These are phyloP conservation scores for Cyberlindnera bimundalis DNA, from an alignment of 805 yeast genomes.

Conservation along the genomic window DNA sequence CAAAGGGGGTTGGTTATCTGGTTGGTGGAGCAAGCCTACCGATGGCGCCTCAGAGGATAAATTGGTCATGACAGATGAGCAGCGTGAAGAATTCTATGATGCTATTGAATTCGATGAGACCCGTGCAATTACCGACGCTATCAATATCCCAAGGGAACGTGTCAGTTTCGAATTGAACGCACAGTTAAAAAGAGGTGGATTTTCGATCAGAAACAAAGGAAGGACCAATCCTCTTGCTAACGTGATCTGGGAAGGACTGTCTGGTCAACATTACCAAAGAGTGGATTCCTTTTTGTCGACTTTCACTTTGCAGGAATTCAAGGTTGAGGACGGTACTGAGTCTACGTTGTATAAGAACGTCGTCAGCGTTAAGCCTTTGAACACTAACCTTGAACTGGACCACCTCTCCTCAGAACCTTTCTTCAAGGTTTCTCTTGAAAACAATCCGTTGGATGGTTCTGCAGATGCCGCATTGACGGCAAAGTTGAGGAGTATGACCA, in stretches of 20 bases:
- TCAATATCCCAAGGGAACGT: constrained; percentile 71
- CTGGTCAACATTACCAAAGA: constrained; percentile 67
- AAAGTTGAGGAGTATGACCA: constrained; percentile 80
- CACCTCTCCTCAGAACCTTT: constrained; percentile 50
- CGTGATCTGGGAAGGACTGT: constrained; percentile 78
- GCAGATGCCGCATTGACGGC: constrained; percentile 80
- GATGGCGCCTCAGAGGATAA: constrained; percentile 34
- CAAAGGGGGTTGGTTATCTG: constrained; percentile 60
- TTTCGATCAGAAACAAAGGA: constrained; percentile 46
- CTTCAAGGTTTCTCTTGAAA: constrained; percentile 77
- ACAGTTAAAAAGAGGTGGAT: constrained; percentile 70
- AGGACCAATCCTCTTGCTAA: constrained; percentile 57
- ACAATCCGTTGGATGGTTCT: constrained; percentile 76
- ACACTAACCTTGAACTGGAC: constrained; percentile 35
- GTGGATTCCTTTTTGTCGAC: constrained; percentile 72
- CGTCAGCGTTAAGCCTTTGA: constrained; percentile 73
- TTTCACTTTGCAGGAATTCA: constrained; percentile 75
- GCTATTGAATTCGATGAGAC: constrained; percentile 89
- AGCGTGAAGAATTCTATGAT: constrained; percentile 82
- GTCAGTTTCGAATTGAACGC: constrained; percentile 66
- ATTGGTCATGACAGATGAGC: constrained; percentile 74
- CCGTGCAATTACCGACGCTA: constrained; percentile 44
- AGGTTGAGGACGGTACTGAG: constrained; percentile 83
- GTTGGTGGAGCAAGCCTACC: constrained; percentile 49
- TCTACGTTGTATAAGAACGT: constrained; percentile 80